Evolutionary conservation across 441 rosid species (phyloP).

Genomic region (Rhodomyrtus psidioides): DNA sequence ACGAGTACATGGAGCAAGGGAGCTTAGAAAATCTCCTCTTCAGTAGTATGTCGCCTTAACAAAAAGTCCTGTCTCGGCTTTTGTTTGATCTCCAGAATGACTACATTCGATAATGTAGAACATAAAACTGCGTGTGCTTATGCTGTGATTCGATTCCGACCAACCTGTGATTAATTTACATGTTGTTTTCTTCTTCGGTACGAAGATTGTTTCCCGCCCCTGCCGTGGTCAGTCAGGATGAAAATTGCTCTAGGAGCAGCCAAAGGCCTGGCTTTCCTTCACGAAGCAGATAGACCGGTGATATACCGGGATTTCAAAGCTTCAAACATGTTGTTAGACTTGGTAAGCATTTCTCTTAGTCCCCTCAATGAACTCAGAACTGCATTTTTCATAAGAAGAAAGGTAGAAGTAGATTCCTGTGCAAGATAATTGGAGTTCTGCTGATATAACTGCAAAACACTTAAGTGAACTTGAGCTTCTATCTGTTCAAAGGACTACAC

Average conservation of each 20-base stretch:
- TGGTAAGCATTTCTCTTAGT: not conserved
- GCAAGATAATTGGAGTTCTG: not conserved
- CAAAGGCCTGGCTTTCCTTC: slow-evolving; percentile 8
- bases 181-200: not conserved
- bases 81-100: not conserved
- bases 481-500: not conserved
- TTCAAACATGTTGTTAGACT: slow-evolving; percentile 7
- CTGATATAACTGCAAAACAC: not conserved
- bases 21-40: slow-evolving; percentile 11
- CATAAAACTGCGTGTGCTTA: not conserved
- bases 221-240: slow-evolving; percentile 4
- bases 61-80: not conserved
- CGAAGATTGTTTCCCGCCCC: not conserved
- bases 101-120: not conserved
- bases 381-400: not conserved
- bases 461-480: not conserved
- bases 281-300: slow-evolving; percentile 7
- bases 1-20: slow-evolving; percentile 9
- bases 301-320: slow-evolving; percentile 14
- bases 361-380: not conserved
- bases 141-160: not conserved
- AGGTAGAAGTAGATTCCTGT: not conserved
- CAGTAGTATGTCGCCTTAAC: not conserved
- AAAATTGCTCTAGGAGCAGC: slow-evolving; percentile 13
- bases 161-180: not conserved